Evolutionary conservation across 2,329 filamentous ascomycete species (phyloP).

Genomic region (Colletotrichum liriopes): DNA sequence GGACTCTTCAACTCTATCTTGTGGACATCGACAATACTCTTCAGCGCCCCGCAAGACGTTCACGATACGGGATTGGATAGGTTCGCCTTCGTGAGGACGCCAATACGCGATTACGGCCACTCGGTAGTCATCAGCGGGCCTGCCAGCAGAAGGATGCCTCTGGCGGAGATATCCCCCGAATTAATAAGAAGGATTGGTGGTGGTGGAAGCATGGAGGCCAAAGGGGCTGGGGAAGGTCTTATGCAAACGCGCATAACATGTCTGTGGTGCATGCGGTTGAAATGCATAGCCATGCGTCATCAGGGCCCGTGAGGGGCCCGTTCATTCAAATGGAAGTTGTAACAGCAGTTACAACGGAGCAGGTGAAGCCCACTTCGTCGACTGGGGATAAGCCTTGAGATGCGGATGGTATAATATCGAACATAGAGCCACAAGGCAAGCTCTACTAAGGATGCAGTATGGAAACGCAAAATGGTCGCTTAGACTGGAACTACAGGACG

Average conservation of each 20-base stretch:
- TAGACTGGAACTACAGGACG: too few species aligned
- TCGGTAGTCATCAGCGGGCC: constrained; percentile 32
- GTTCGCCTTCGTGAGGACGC: constrained; percentile 47
- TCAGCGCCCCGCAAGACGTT: constrained; percentile 52
- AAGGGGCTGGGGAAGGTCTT: constrained; percentile 32
- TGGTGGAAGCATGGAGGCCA: constrained; percentile 36
- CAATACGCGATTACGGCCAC: constrained; percentile 36
- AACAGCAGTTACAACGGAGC: constrained; percentile 59
- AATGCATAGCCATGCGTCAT: neutral
- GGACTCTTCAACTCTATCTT: constrained; percentile 61
- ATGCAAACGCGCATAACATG: constrained; percentile 21
- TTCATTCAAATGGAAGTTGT: constrained; percentile 61
- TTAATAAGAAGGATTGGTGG: constrained; percentile 30
- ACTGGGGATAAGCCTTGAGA: neutral
- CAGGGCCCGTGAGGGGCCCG: constrained; percentile 17
- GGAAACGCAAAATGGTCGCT: neutral
- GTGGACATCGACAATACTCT: constrained; percentile 47
- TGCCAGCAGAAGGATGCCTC: constrained; percentile 16
- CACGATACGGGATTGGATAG: constrained; percentile 45
- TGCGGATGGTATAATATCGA: neutral
- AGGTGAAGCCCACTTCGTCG: neutral
- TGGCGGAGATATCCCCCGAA: neutral
- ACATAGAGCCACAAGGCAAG: neutral
- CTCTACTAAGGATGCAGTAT: neutral
- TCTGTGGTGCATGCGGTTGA: constrained; percentile 9